Percentiles rank a stretch among this genome's conserved stretches.
Evolutionary conservation across 2,329 filamentous ascomycete genomes (phyloP).

Genomic region (Stachybotrys chartarum): DNA sequence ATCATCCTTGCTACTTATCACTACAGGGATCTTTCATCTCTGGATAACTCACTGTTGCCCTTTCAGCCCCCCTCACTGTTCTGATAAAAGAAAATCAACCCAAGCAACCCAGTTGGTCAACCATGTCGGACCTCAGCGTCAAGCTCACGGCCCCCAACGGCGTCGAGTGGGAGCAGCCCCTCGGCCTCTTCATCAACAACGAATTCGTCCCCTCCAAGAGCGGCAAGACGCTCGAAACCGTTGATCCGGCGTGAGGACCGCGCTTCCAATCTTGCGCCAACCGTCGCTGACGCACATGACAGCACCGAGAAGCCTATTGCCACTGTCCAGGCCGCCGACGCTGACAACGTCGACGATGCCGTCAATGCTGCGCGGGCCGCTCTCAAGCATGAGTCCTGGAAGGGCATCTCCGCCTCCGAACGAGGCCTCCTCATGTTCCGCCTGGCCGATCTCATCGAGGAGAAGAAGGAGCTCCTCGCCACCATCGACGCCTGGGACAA

Average conservation of each 20-base stretch:
- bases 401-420: conserved; percentile 56
- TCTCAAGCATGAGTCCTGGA: conserved; percentile 60
- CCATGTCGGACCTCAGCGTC: conserved; percentile 23
- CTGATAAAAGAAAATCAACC: not conserved
- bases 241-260: conserved; percentile 15
- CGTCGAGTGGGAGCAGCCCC: conserved; percentile 63
- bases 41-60: conserved; percentile 3
- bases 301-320: conserved; percentile 21
- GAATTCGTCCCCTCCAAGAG: conserved; percentile 53
- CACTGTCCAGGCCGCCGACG: conserved; percentile 19
- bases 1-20: not conserved
- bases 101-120: conserved; percentile 2
- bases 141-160: conserved; percentile 74
- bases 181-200: conserved; percentile 79
- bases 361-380: conserved; percentile 51
- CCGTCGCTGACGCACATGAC: not conserved
- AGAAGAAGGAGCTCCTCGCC: conserved; percentile 44
- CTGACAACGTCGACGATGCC: conserved; percentile 20
- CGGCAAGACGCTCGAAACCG: conserved; percentile 16
- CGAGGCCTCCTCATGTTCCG: conserved; percentile 63
- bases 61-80: too few relatives aligned
- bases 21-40: conserved; percentile 3
- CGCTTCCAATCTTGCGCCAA: too few relatives aligned
- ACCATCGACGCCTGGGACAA: conserved; percentile 65
- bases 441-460: conserved; percentile 52